Conservation (phyloP, 129 eudicot species). For the Flaveria ramosissima region DNA sequence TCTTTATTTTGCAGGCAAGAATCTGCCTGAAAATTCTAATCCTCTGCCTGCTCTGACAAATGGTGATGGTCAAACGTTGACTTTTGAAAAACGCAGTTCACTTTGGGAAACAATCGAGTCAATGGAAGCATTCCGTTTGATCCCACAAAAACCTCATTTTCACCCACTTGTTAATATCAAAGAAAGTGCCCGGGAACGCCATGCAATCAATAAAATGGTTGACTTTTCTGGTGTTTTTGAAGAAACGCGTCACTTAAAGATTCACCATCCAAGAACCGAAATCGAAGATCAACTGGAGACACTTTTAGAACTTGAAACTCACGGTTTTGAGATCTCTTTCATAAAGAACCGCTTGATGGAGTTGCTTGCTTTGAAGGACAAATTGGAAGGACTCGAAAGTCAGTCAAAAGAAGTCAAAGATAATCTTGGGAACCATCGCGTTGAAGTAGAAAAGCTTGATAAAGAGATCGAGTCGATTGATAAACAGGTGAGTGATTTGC, state of each 20-base stretch:
- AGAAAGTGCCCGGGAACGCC: conserved; percentile 66
- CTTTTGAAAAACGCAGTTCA: conserved; percentile 54
- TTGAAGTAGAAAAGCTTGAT: conserved; percentile 29
- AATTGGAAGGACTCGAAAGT: conserved; percentile 29
- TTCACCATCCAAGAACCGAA: conserved; percentile 38
- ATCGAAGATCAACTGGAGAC: conserved; percentile 53
- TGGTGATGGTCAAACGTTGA: conserved; percentile 35
- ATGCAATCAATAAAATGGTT: conserved; percentile 74
- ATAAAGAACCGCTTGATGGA: conserved; percentile 44
- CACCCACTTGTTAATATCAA: conserved; percentile 41
- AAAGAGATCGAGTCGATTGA: conserved; percentile 46
- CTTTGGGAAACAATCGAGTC: conserved; percentile 66
- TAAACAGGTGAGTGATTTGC: conserved; percentile 43
- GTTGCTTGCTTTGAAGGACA: conserved; percentile 45
- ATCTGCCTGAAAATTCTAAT: conserved; percentile 11
- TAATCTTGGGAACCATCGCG: conserved; percentile 18
- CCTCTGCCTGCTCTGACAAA: background rate
- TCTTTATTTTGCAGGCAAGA: conserved; percentile 20
- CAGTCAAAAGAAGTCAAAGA: conserved; percentile 22
- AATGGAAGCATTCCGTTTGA: conserved; percentile 57
- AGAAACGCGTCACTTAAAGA: conserved; percentile 36
- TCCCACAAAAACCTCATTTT: conserved; percentile 89
- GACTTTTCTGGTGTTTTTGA: conserved; percentile 59
- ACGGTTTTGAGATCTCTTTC: conserved; percentile 61
- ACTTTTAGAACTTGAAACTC: conserved; percentile 62